Base-by-base conservation (phyloP, 257 asterid species). In the Jacaranda copaia region DNA sequence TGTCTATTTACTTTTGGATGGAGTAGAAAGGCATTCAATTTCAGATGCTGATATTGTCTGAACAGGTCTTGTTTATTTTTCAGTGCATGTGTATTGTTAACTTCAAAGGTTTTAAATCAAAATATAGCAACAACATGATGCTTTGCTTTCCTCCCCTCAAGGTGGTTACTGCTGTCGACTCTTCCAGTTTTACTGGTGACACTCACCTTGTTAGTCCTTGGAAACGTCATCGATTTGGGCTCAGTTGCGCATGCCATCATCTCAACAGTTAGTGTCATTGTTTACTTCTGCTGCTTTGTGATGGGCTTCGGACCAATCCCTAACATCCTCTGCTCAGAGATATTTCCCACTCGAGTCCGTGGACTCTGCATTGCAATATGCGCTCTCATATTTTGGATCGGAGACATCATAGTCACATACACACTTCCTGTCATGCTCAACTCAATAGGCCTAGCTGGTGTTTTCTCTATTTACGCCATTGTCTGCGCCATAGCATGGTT, bases 261-360 rank as follows among this genome's bases (percentile, higher is more conserved):
- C 85, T 93, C 98, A 76, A 95, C 97, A 1, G 79, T 80, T 11
- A 89, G 98, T 55, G 98, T 95, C 35, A 86, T 95, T 2, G 76
- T 93, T 13, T 95, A 95, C 92, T 90, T 95, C 77, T 93, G 99
- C 94, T 79, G 87, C 85, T 95, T 93, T 43, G 98, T 93, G 35
- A 91, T 87, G 91, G 99, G 99, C 0, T 95, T 93, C 70, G 99
- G 99, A 5, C 99, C 99, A 0, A 74, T 95, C 76, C 99, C 99
- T 0, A 95, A 95, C 93, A 93, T 95, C 93, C 96, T 95, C 46
- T 95, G 99, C 80, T 77, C 99, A 0, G 99, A 95, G 87, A 95
- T 95, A 61, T 95, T 95, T 65, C 99, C 99, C 12, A 95, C 99
- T 16, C 89, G 94, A 10, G 97, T 90, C 25, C 98, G 99, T 40